These are phyloP conservation scores for Teratosphaeria epicoccoides DNA, from an alignment of 2,329 filamentous ascomycete species.

Conservation along the genomic window DNA sequence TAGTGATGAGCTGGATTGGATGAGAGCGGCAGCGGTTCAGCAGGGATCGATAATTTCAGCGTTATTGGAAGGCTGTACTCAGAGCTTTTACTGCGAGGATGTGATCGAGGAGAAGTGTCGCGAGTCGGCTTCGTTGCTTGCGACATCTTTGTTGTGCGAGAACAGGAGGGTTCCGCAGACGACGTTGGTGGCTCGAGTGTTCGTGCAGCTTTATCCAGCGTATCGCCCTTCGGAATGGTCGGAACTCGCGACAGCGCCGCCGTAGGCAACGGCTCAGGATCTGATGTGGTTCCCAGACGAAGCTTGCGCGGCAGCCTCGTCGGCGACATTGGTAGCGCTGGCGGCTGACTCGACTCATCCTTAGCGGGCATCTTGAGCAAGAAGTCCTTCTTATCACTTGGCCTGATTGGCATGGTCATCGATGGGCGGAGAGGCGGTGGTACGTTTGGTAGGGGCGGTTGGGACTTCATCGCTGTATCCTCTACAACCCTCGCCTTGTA, in stretches of 20 bases:
- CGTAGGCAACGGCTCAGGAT: not conserved
- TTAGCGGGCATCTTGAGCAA: not conserved
- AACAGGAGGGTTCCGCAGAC: not conserved
- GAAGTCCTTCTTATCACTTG: not conserved
- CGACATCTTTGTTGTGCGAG: not conserved
- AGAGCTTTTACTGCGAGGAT: not conserved
- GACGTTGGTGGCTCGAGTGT: not conserved
- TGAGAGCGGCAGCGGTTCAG: not conserved
- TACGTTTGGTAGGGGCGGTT: not conserved
- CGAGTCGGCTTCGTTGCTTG: not conserved
- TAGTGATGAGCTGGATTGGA: not conserved
- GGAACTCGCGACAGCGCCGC: not conserved
- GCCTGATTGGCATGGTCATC: not conserved
- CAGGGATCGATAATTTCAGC: not conserved
- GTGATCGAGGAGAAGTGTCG: not conserved
- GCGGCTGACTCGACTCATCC: not conserved
- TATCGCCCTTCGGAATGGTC: not conserved
- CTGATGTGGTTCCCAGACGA: not conserved
- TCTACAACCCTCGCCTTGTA: conserved; percentile 20
- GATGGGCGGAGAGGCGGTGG: not conserved
- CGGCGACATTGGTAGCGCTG: not conserved
- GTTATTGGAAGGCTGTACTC: not conserved
- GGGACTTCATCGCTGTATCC: conserved; percentile 10
- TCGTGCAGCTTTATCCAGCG: not conserved
- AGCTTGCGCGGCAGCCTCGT: not conserved